Evolutionary conservation across 179 eudicot species (phyloP), one percentile per base, ranked within the genome.

Genomic region (Spergularia azorica): DNA sequence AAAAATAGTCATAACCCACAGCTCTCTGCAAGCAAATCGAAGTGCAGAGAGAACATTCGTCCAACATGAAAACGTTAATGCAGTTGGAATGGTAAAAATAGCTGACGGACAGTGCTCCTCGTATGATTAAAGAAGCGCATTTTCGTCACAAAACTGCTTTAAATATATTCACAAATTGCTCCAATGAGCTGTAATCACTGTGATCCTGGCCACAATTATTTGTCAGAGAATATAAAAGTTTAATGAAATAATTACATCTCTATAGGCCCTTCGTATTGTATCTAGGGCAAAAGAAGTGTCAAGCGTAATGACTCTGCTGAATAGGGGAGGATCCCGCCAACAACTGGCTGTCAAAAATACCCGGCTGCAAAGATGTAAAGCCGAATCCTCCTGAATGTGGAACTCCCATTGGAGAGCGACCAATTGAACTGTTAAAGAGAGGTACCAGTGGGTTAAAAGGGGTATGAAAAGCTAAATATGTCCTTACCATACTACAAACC

Each of bases 271-370:
- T 75, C 70, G 60, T 46, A 69, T 60, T 71, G 13, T 18, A 61
- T 73, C 20, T 39, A 67, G 20, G 17, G 9, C 68, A 26, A 38
- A 32, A 6, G 3, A 36, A 39, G 63, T 17, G 75, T 79, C 80
- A 89, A 75, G 76, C 81, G 79, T 77, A 89, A 58, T 76, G 92
- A 68, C 86, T 83, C 79, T 84, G 90, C 84, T 84, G 97, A 72
- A 82, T 84, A 52, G 92, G 84, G 69, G 97, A 86, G 41, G 97
- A 87, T 62, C 80, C 81, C 51, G 94, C 88, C 80, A 89, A 71
- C 52, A 89, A 82, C 10, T 90, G 87, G 57, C 87, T 84, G 79
- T 90, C 93, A 10, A 82, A 67, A 2, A 86, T 79, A 57, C 87
- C 86, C 70, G 91, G 81, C 86, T 89, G 91, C 88, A 88, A 51